phyloP scores from a whole-genome alignment of 805 yeast genomes.

The Hanseniaspora lindneri region DNA sequence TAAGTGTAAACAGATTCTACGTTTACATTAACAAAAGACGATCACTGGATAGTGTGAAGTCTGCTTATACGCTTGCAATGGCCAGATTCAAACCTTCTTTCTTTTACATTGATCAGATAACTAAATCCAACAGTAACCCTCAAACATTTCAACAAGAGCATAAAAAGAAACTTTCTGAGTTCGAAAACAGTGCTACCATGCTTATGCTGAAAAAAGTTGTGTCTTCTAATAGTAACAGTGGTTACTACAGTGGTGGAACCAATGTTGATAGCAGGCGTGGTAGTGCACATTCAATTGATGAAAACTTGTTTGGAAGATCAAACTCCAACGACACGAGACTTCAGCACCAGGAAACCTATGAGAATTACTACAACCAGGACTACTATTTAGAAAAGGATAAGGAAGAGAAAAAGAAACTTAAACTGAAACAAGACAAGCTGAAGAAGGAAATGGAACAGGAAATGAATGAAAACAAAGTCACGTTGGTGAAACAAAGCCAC shows the following conservation, averaged over 20 bases:
- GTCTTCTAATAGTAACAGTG: background rate
- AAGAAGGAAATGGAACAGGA: constrained; percentile 12
- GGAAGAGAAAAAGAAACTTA: constrained; percentile 2
- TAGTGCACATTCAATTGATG: constrained; percentile 1
- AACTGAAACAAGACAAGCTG: constrained; percentile 1
- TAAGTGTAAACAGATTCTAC: background rate
- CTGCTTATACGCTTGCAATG: background rate
- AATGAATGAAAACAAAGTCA: background rate
- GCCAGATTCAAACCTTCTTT: constrained; percentile 10
- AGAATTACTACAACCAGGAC: background rate
- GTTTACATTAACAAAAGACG: constrained; percentile 11
- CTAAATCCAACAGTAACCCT: background rate
- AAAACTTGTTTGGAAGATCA: background rate
- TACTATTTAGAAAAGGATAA: background rate
- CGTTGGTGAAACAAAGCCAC: constrained; percentile 7
- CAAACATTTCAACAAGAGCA: background rate
- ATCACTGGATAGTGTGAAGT: background rate
- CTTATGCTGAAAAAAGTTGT: constrained; percentile 13
- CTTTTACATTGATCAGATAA: constrained; percentile 8
- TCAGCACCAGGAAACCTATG: background rate
- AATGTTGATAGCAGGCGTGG: background rate
- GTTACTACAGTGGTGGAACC: background rate
- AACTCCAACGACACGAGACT: background rate
- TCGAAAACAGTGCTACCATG: constrained; percentile 1
- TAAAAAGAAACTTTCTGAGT: background rate